Base-by-base conservation (phyloP, 2,329 filamentous ascomycete species). In the Penicillium sp. region DNA sequence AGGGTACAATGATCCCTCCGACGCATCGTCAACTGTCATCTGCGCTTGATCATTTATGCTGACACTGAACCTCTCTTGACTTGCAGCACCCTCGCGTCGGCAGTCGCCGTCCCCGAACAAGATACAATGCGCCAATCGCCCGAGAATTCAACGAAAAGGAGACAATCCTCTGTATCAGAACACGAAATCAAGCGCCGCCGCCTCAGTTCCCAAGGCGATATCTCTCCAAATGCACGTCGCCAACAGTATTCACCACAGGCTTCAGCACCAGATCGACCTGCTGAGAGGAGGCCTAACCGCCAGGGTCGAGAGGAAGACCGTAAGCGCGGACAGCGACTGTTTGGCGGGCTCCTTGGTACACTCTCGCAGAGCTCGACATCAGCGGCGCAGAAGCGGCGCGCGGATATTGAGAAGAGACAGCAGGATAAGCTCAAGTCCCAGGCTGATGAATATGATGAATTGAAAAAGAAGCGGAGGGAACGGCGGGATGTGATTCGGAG, bases 361-460 rank as follows among this genome's bases (percentile, higher is more conserved):
- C 83, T 96, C 62, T 92, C 89, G 76, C 90, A 94, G 78, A 88
- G 85, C 70, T 84, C 84, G 72, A 85, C 82, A 73, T 80, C 83
- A 79, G 66, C 85, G 82, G 81, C 87, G 64, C 80, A 89, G 78
- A 89, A 85, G 77, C 87, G 86, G 69, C 88, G 91, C 59, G 85
- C 85, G 63, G 93, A 94, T 75, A 93, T 94, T 75, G 93, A 95
- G 79, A 89, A 87, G 76, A 88, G 89, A 68, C 92, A 93, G 76
- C 87, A 90, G 72, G 90, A 90, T 72, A 92, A 89, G 77, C 83
- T 89, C 87, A 94, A 89, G 75, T 83, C 88, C 70, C 90, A 93
- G 75, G 87, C 86, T 66, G 85, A 85, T 64, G 90, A 93, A 75
- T 88, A 90, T 65, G 86, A 89, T 65, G 86, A 87, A 75, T 81